A percentile compares a stretch with the other conserved stretches of the same genome.
Evolutionary conservation across 2,329 filamentous ascomycete genomes (phyloP).

Genomic region (Thielaviopsis punctulata): DNA sequence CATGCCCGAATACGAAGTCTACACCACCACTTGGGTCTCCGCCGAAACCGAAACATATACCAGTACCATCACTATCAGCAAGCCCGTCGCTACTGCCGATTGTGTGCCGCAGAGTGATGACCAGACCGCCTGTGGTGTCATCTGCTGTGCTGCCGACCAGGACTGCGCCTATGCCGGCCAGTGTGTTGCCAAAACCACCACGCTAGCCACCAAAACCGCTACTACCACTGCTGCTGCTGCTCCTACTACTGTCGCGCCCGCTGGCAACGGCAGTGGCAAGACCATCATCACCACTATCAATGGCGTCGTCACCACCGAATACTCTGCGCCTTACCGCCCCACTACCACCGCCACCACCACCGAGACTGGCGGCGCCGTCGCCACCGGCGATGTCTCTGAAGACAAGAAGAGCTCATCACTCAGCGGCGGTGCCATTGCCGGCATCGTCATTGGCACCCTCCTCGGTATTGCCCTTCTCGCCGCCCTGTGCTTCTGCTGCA

Average conservation of each 20-base stretch:
- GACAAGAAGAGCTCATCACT: constrained; percentile 26
- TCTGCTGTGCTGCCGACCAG: constrained; percentile 43
- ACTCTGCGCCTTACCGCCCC: constrained; percentile 33
- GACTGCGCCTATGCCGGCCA: constrained; percentile 24
- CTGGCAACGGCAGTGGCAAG: constrained; percentile 17
- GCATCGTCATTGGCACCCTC: constrained; percentile 61
- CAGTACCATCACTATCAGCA: constrained; percentile 34
- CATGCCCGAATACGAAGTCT: constrained; percentile 15
- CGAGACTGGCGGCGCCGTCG: constrained; percentile 29
- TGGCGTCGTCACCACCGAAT: constrained; percentile 35
- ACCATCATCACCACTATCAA: constrained; percentile 28
- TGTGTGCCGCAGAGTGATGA: constrained; percentile 35
- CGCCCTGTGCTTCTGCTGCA: constrained; percentile 60
- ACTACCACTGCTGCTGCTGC: no score
- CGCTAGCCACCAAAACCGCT: constrained; percentile 18
- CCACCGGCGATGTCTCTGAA: constrained; percentile 25
- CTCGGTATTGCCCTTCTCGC: constrained; percentile 49
- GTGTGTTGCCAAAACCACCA: constrained; percentile 37
- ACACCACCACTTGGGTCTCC: constrained; percentile 35
- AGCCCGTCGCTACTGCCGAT: constrained; percentile 26
- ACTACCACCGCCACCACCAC: constrained; percentile 35
- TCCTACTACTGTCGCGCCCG: constrained; percentile 10
- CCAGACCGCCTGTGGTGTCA: constrained; percentile 45
- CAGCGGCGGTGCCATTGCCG: constrained; percentile 58
- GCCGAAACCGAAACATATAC: constrained; percentile 43